Base-by-base conservation (phyloP, 73 alveolate genomes). In the Stentor coeruleus region DNA sequence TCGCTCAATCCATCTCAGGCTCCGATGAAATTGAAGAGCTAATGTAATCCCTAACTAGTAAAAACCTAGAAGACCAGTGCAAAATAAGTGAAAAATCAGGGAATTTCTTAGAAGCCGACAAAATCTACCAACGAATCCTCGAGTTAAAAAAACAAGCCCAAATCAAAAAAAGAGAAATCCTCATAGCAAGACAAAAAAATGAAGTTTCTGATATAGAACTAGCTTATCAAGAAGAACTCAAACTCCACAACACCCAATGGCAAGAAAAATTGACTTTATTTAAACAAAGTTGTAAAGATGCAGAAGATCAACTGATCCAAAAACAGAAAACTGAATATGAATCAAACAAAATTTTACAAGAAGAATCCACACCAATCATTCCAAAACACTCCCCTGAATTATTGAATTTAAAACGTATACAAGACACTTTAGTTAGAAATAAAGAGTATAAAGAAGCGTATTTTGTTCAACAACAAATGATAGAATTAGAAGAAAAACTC, bases 81-180 rank as follows among this genome's bases (percentile, higher is more conserved):
- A n/a, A n/a, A n/a, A n/a, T n/a, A n/a, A n/a, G n/a, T n/a, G 95
- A 89, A 74, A 76, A 33, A 36, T 81, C 80, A 31, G 95, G 92
- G 33, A 85, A 89, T 40, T 39, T 31, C 35, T 20, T 38, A 14
- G 95, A 89, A 82, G 95, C 95, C 74, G 95, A 89, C 37, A 89
- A 85, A 89, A 87, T 91, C 74, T 85, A 89, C 81, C 86, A 89
- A 82, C 37, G 94, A 31, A 86, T 89, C 59, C 74, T 81, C 72
- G 91, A 86, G 40, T 86, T 89, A 37, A 2, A 38, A 41, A 38
- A 3, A 36, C 60, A 85, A 49, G 85, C 66, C 38, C 76, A 35
- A 60, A 31, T 60, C 14, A 4, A 84, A 30, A 66, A 84, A 39
- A 20, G 88, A 1, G 83, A 77, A 33, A 85, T 41, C 35, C 3